phyloP scores from a whole-genome alignment of 1,139 yeast species.

The Taiozyma sp. region DNA sequence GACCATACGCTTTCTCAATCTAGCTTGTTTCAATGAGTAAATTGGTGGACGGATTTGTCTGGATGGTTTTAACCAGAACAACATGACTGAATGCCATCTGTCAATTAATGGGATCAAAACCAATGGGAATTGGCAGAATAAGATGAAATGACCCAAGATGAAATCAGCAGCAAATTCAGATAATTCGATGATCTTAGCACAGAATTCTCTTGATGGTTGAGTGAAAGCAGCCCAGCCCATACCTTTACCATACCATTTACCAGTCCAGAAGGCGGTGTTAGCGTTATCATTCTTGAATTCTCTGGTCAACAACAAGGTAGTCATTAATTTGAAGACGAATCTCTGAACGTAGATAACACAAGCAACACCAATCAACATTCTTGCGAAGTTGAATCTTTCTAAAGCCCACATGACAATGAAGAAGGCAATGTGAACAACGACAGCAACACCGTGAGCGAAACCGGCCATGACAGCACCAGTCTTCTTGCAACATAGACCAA shows the following conservation, averaged over 20 bases:
- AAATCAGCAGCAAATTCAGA: slow-evolving; percentile 98
- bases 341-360: slow-evolving; percentile 88
- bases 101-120: slow-evolving; percentile 84
- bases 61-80: slow-evolving; percentile 98
- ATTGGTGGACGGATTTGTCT: slow-evolving; percentile 99
- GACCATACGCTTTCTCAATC: slow-evolving; percentile 98
- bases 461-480: slow-evolving; percentile 98
- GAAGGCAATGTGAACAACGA: slow-evolving; percentile 75
- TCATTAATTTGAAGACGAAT: slow-evolving; percentile 78
- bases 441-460: slow-evolving; percentile 93
- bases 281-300: slow-evolving; percentile 97
- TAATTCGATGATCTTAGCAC: slow-evolving; percentile 89
- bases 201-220: slow-evolving; percentile 94
- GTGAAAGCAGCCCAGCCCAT: slow-evolving; percentile 95
- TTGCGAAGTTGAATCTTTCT: slow-evolving; percentile 86
- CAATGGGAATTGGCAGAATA: slow-evolving; percentile 87
- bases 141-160: slow-evolving; percentile 79
- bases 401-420: slow-evolving; percentile 96
- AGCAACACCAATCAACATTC: slow-evolving; percentile 82
- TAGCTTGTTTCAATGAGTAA: slow-evolving; percentile 93
- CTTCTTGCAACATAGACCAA: slow-evolving; percentile 94
- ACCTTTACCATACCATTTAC: slow-evolving; percentile 97
- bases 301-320: slow-evolving; percentile 78
- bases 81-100: slow-evolving; percentile 97
- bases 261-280: slow-evolving; percentile 99